Evolutionary conservation across 805 yeast genomes (phyloP).

Genomic region (Cyberlindnera euphorbiae): DNA sequence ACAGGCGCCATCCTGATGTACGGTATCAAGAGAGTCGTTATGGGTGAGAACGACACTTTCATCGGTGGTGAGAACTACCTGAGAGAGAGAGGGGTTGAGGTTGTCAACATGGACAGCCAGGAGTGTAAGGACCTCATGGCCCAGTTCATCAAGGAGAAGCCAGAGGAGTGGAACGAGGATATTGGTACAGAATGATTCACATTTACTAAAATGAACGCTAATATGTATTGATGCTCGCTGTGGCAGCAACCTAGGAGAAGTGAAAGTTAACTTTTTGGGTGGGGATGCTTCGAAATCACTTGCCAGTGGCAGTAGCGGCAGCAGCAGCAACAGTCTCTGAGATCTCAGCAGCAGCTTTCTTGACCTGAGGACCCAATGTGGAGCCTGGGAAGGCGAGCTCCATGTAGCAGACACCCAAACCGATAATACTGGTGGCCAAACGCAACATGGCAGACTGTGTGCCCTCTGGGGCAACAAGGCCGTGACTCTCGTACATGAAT

Average conservation of each 20-base stretch:
- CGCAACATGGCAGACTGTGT: constrained; percentile 26
- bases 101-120: constrained; percentile 53
- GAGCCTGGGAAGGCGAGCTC: constrained; percentile 32
- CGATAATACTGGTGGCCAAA: constrained; percentile 7
- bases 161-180: constrained; percentile 79
- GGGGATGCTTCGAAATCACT: not conserved
- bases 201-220: not conserved
- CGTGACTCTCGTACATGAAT: constrained; percentile 24
- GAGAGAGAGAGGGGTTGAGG: constrained; percentile 61
- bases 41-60: constrained; percentile 85
- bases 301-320: constrained; percentile 7
- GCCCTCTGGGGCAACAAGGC: constrained; percentile 26
- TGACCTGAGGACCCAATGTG: constrained; percentile 5
- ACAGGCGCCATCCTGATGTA: constrained; percentile 88
- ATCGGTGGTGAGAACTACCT: constrained; percentile 80
- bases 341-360: constrained; percentile 10
- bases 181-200: constrained; percentile 45
- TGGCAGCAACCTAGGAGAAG: no score
- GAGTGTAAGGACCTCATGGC: constrained; percentile 71
- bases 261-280: not conserved
- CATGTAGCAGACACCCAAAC: constrained; percentile 47
- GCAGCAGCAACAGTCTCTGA: constrained; percentile 12
- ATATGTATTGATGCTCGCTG: not conserved
- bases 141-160: constrained; percentile 70
- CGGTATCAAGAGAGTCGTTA: constrained; percentile 79